phyloP scores from a whole-genome alignment of 139 green algal genomes.

The Chlamydomonas sp. region DNA sequence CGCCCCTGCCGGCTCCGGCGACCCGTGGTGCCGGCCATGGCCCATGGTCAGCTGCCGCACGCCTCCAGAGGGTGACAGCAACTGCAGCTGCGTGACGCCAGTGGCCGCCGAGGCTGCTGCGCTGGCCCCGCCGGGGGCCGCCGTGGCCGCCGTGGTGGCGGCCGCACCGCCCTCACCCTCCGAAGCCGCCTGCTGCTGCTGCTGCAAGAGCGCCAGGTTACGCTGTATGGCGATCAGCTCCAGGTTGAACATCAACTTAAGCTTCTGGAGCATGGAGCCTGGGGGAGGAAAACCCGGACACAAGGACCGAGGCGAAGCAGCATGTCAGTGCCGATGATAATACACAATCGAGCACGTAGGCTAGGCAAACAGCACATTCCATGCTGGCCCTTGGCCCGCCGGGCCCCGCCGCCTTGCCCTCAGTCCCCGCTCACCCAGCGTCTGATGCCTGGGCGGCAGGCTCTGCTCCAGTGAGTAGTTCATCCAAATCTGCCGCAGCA shows the following conservation, averaged over 20 bases:
- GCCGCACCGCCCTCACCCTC: too few species aligned
- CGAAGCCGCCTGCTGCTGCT: neutral
- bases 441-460: conserved; percentile 48
- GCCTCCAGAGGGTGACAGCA: too few species aligned
- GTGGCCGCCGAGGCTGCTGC: neutral
- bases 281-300: neutral
- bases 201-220: conserved; percentile 22
- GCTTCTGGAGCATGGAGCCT: conserved; percentile 60
- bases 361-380: neutral
- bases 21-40: neutral
- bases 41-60: too few species aligned
- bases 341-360: too few species aligned
- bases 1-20: neutral
- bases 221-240: conserved; percentile 53
- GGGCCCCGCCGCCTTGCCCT: neutral
- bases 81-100: too few species aligned
- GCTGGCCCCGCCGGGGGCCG: too few species aligned
- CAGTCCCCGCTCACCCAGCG: conserved; percentile 27
- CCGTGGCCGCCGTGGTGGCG: too few species aligned
- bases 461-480: conserved; percentile 56
- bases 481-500: conserved; percentile 58
- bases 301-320: too few species aligned
- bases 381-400: neutral
- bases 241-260: conserved; percentile 63
- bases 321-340: too few species aligned